Conservation (phyloP, 345 rosid species). For the Sapria himalayana region DNA sequence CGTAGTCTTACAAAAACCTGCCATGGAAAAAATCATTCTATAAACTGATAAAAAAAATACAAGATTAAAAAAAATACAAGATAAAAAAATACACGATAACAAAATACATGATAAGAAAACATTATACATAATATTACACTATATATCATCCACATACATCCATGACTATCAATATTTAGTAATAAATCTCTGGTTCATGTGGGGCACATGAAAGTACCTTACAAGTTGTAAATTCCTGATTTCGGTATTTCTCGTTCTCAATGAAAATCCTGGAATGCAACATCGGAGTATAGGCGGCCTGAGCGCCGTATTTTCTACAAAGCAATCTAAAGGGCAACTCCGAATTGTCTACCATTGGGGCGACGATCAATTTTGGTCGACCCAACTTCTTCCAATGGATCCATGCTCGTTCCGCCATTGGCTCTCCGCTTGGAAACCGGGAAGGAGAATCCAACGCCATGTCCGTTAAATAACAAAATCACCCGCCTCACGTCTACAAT, state of each 20-base stretch:
- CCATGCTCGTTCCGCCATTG: conserved; percentile 54
- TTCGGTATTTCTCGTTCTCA: conserved; percentile 60
- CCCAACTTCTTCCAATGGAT: conserved; percentile 66
- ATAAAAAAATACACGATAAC: too few species aligned
- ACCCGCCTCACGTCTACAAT: too few species aligned
- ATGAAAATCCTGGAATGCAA: conserved; percentile 71
- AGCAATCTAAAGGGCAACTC: conserved; percentile 94
- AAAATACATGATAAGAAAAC: too few species aligned
- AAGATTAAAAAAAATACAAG: too few species aligned
- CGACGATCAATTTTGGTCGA: conserved; percentile 56
- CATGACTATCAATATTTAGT: too few species aligned
- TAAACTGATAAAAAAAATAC: too few species aligned
- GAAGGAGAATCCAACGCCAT: conserved; percentile 14
- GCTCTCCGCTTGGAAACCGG: conserved; percentile 17
- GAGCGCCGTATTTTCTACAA: conserved; percentile 76
- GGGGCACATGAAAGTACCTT: conserved; percentile 39
- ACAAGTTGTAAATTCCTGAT: conserved; percentile 71
- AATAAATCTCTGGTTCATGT: too few species aligned
- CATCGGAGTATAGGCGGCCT: conserved; percentile 90
- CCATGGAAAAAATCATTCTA: too few species aligned
- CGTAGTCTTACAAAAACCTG: too few species aligned
- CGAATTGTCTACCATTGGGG: conserved; percentile 98
- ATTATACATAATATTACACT: too few species aligned
- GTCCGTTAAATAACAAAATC: too few species aligned
- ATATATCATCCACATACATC: too few species aligned